Base-by-base conservation (phyloP, 129 eudicot species). In the Helichrysum umbraculigerum region DNA sequence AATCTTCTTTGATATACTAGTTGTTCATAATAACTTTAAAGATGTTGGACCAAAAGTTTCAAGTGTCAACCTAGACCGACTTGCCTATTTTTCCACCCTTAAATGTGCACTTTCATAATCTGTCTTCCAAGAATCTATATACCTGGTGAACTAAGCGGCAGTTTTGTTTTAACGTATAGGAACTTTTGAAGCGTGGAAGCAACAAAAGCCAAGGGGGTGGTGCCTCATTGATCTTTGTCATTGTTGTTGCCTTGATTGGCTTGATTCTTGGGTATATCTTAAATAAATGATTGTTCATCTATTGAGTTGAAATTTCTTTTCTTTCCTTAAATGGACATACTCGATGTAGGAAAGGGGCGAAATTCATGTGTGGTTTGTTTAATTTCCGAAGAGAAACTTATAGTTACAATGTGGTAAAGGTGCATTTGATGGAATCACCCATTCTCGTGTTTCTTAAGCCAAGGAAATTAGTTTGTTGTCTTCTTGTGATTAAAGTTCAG, bases 191-290 rank as follows among this genome's bases (percentile, higher is more conserved):
- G 90, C 88, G 82, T 4, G 84, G 51, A 41, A 84, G 76, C 85
- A 92, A 50, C 85, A 88, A 78, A 81, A 77, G 76, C 28, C 83
- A 77, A 51, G 83, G 79, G 52, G 88, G 98, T 20, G 89, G 92
- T 65, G 79, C 57, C 21, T 81, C 98, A 35, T 52, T 86, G 68
- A 75, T 77, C 68, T 21, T 90, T 32, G 92, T 87, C 32, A 68
- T 87, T 70, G 25, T 92, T 25, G 77, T 90, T 35, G 96, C 89
- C 32, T 76, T 92, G 78, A 57, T 92, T 66, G 92, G 96, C 19
- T 50, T 90, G 73, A 39, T 92, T 72, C 77, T 90, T 78, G 98
- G 96, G 25, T 92, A 92, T 62, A 57, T 90, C 78, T 20, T 92
- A 81, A 92, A 86, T 83, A 83, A 81, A 32, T 92, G 73, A 78